These are phyloP conservation scores for Albophoma yamanashiensis DNA, from an alignment of 2,329 filamentous ascomycete species.

Conservation along the genomic window DNA sequence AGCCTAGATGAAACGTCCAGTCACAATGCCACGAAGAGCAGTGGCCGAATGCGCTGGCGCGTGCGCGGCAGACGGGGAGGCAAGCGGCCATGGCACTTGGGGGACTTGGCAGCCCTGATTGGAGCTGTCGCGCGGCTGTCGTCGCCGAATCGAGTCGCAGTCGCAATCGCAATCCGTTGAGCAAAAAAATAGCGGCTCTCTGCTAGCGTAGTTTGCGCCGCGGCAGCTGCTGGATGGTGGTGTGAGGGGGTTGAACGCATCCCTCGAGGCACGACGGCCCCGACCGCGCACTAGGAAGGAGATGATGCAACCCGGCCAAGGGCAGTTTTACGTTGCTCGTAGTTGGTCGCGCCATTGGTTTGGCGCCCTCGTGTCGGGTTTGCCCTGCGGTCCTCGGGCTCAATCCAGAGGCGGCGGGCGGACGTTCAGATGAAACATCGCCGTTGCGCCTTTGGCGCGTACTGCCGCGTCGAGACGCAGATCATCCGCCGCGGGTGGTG, in stretches of 20 bases:
- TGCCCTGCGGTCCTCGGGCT: not conserved
- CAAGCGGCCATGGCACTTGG: not conserved
- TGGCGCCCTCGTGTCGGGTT: not conserved
- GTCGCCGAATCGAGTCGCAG: not conserved
- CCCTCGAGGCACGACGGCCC: not conserved
- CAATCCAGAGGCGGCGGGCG: not conserved
- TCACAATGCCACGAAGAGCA: not conserved
- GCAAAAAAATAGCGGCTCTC: not conserved
- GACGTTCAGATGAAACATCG: not conserved
- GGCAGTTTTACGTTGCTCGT: not conserved
- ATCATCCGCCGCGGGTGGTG: not conserved
- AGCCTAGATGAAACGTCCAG: not conserved
- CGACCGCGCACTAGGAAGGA: not conserved
- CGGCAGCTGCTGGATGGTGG: not conserved
- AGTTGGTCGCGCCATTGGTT: not conserved
- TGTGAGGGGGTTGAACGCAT: not conserved
- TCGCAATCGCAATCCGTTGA: not conserved
- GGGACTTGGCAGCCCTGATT: not conserved
- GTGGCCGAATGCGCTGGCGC: not conserved
- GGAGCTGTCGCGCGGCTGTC: not conserved
- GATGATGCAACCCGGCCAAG: not conserved
- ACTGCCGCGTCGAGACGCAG: not conserved
- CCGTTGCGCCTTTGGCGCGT: not conserved
- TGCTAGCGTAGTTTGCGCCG: not conserved
- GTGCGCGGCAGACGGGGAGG: not conserved